Conservation (phyloP, 78 protist species). For the Chrysochromulina tobinii region DNA sequence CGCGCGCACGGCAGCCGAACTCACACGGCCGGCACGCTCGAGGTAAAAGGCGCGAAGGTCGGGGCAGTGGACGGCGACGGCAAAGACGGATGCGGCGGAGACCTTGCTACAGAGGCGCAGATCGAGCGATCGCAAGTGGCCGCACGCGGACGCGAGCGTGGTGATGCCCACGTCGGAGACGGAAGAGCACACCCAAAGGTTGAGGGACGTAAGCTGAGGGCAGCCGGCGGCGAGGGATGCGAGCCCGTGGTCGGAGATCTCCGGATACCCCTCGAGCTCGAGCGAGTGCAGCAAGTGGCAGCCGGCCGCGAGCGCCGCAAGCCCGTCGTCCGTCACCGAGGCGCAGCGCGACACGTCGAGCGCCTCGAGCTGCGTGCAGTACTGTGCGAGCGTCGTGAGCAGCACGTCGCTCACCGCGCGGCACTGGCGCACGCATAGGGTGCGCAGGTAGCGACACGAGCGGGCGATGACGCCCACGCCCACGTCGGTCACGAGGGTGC, state of each 20-base stretch:
- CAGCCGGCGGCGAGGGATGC: neutral
- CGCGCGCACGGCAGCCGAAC: neutral
- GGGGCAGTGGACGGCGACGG: slow-evolving; percentile 8
- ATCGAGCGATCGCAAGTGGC: neutral
- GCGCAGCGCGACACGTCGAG: neutral
- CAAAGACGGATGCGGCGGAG: neutral
- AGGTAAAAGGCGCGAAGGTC: neutral
- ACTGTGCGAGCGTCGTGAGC: neutral
- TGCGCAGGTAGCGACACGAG: neutral
- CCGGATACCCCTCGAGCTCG: neutral
- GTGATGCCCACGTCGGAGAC: neutral
- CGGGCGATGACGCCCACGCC: neutral
- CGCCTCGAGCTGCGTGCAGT: neutral
- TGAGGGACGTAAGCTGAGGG: neutral
- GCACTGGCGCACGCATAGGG: neutral
- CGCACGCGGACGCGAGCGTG: neutral
- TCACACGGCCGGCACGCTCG: slow-evolving; percentile 9
- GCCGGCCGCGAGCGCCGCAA: neutral
- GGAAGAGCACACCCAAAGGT: neutral
- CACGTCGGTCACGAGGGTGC: slow-evolving; percentile 16
- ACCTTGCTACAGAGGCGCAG: slow-evolving; percentile 16
- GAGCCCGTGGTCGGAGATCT: neutral
- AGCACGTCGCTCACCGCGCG: neutral
- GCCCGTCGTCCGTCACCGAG: neutral
- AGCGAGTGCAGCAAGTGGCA: neutral